phyloP scores from a whole-genome alignment of 2,329 filamentous ascomycete species.

The Penicillium sp. region DNA sequence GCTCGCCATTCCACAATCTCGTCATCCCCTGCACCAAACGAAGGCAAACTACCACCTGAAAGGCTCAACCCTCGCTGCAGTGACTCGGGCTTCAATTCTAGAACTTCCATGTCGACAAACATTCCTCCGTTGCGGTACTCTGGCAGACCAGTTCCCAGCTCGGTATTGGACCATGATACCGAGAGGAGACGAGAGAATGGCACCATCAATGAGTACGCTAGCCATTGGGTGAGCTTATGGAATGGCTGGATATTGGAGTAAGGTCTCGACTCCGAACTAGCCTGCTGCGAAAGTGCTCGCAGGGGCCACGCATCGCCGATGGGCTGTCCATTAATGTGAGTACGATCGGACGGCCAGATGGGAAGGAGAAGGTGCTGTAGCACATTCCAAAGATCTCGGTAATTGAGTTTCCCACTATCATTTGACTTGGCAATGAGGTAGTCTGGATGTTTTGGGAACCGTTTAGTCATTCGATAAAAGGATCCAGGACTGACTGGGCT shows the following conservation, averaged over 20 bases:
- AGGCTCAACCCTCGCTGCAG: slow-evolving; percentile 45
- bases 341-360: slow-evolving; percentile 49
- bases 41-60: slow-evolving; percentile 38
- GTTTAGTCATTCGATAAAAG: neutral
- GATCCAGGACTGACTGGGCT: neutral
- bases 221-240: slow-evolving; percentile 68
- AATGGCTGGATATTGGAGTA: slow-evolving; percentile 49
- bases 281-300: slow-evolving; percentile 9
- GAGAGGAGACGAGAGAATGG: slow-evolving; percentile 56
- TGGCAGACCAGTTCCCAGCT: slow-evolving; percentile 64
- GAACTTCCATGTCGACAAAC: slow-evolving; percentile 59
- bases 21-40: slow-evolving; percentile 60
- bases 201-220: slow-evolving; percentile 70
- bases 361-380: slow-evolving; percentile 49
- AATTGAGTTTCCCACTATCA: slow-evolving; percentile 33
- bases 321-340: slow-evolving; percentile 40
- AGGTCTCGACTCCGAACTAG: slow-evolving; percentile 5
- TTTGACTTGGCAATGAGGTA: slow-evolving; percentile 34
- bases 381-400: slow-evolving; percentile 42
- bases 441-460: slow-evolving; percentile 32
- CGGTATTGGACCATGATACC: slow-evolving; percentile 51
- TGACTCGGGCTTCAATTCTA: slow-evolving; percentile 51
- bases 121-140: slow-evolving; percentile 72
- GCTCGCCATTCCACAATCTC: slow-evolving; percentile 66
- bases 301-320: slow-evolving; percentile 55